phyloP scores from a whole-genome alignment of 1,284 basidiomycete genomes.

The Apiotrichum siamense region DNA sequence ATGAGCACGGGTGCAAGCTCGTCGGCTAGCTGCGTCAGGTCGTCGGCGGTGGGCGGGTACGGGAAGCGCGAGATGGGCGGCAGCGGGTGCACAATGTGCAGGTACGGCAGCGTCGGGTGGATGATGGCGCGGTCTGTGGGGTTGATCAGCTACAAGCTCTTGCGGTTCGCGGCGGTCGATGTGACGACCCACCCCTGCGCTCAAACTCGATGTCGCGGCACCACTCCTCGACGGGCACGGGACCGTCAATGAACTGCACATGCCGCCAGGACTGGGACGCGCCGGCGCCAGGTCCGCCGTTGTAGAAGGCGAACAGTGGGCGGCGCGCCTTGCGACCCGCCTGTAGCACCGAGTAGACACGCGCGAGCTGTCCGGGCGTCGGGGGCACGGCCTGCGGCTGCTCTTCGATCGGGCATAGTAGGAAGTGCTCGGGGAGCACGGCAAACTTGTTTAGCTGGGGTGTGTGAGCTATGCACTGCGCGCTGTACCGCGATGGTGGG shows the following conservation, averaged over 20 bases:
- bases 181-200: slow-evolving; percentile 52
- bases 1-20: slow-evolving; percentile 62
- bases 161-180: not conserved
- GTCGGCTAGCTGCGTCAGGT: slow-evolving; percentile 50
- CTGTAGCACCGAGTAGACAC: slow-evolving; percentile 62
- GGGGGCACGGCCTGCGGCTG: slow-evolving; percentile 67
- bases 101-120: slow-evolving; percentile 62
- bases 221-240: slow-evolving; percentile 66
- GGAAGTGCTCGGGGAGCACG: slow-evolving; percentile 72
- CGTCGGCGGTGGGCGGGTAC: slow-evolving; percentile 48
- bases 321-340: slow-evolving; percentile 56
- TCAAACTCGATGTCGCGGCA: slow-evolving; percentile 58
- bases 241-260: slow-evolving; percentile 67
- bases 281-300: slow-evolving; percentile 73
- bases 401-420: slow-evolving; percentile 50
- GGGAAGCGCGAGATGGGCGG: slow-evolving; percentile 50
- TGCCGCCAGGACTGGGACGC: slow-evolving; percentile 85
- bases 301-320: slow-evolving; percentile 73
- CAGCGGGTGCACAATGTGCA: slow-evolving; percentile 61
- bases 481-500: not conserved
- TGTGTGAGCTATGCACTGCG: not conserved
- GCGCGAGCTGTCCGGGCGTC: slow-evolving; percentile 66
- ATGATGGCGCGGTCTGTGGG: slow-evolving; percentile 64
- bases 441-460: slow-evolving; percentile 54
- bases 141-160: not conserved